These are phyloP conservation scores for Tolypocladium amazonense DNA, from an alignment of 2,329 filamentous ascomycete species.

Conservation along the genomic window DNA sequence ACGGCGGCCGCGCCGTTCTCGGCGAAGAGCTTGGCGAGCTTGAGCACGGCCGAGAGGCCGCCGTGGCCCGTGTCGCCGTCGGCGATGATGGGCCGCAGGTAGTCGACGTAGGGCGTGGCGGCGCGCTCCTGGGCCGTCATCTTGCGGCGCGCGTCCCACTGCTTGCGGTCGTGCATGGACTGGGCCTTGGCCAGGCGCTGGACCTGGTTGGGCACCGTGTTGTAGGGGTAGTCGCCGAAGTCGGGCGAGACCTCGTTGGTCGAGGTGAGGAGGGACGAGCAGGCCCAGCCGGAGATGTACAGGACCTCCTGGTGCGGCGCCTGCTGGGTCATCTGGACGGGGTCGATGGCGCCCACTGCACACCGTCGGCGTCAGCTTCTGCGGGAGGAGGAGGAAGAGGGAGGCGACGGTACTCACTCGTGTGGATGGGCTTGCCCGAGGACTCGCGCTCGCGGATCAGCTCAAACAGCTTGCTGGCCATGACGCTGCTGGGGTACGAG, in stretches of 20 bases:
- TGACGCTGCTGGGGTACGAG: conserved; percentile 82
- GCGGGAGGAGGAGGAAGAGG: neutral
- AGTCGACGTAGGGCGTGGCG: conserved; percentile 76
- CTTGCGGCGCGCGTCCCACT: conserved; percentile 78
- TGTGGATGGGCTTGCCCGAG: conserved; percentile 82
- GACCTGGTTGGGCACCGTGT: conserved; percentile 96
- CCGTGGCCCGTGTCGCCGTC: conserved; percentile 96
- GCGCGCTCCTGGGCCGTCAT: conserved; percentile 63
- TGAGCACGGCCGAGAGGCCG: conserved; percentile 83
- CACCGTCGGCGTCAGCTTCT: neutral
- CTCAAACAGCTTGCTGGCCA: conserved; percentile 92
- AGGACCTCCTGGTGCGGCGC: conserved; percentile 91
- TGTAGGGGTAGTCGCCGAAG: conserved; percentile 98
- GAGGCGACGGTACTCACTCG: conserved; percentile 46
- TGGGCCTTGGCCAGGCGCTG: conserved; percentile 94
- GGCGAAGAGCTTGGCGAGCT: conserved; percentile 93
- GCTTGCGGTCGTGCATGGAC: conserved; percentile 91
- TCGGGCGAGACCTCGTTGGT: conserved; percentile 98
- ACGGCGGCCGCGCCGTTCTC: conserved; percentile 94
- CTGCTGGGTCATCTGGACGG: conserved; percentile 99
- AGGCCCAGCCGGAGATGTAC: conserved; percentile 96
- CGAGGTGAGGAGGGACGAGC: conserved; percentile 81
- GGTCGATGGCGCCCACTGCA: conserved; percentile 90
- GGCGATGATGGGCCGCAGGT: conserved; percentile 87
- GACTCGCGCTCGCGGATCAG: conserved; percentile 68